Conservation (phyloP, 352 stramenopile species). For the Globisporangium echinulatum region DNA sequence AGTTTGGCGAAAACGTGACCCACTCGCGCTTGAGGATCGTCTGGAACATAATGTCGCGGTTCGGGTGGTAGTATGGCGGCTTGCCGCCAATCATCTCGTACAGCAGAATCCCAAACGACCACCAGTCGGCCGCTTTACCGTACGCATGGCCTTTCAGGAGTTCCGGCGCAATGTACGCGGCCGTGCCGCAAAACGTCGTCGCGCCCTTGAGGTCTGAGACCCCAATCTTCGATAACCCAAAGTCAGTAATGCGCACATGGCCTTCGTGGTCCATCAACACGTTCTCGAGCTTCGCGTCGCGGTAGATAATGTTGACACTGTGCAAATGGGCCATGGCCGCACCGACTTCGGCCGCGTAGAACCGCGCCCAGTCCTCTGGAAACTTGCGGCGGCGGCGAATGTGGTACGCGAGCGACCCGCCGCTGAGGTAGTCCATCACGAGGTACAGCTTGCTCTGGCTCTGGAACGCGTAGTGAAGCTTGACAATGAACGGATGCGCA, state of each 20-base stretch:
- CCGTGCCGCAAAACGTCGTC: conserved; percentile 91
- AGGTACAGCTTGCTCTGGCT: conserved; percentile 90
- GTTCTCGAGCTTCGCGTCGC: conserved; percentile 95
- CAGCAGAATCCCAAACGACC: conserved; percentile 92
- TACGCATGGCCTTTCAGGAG: conserved; percentile 88
- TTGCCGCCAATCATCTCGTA: conserved; percentile 95
- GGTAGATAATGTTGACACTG: conserved; percentile 94
- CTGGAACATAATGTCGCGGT: conserved; percentile 90
- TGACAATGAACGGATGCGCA: conserved; percentile 91
- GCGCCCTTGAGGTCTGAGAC: conserved; percentile 83
- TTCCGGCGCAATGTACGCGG: conserved; percentile 91
- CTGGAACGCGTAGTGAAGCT: conserved; percentile 94
- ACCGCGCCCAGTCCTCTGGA: conserved; percentile 84
- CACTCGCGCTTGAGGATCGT: conserved; percentile 90
- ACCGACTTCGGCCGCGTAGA: conserved; percentile 94
- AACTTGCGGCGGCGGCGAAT: conserved; percentile 87
- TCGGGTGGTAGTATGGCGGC: conserved; percentile 87
- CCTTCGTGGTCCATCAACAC: conserved; percentile 92
- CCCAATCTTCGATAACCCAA: conserved; percentile 91
- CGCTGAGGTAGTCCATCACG: conserved; percentile 91
- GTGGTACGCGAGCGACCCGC: conserved; percentile 87
- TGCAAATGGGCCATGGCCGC: conserved; percentile 88
- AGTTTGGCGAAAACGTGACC: conserved; percentile 94
- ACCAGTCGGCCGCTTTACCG: conserved; percentile 92
- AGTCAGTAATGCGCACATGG: conserved; percentile 93